Base-by-base conservation (phyloP, 345 rosid genomes). In the Luvunga scandens region DNA sequence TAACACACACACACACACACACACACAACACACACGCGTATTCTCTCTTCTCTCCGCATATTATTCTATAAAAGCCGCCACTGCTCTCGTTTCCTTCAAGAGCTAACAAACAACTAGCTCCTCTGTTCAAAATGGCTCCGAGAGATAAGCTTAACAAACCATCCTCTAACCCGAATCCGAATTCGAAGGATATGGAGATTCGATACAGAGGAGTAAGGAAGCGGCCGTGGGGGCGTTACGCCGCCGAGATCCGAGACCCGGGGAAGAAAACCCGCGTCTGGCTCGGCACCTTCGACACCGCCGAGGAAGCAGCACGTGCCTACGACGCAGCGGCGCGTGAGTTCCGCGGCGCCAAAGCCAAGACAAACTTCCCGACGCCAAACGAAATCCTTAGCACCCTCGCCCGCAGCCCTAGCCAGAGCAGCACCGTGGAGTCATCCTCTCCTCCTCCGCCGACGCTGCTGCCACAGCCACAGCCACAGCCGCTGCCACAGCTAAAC, bases 211-310 rank as follows among this genome's bases (percentile, higher is more conserved):
- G 98, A 73, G 98, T 95, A 5, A 81, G 98, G 73, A 93, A 91
- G 86, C 88, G 98, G 48, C 98, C 98, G 0, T 95, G 98, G 98
- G 98, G 98, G 10, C 92, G 94, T 13, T 95, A 93, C 72, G 98
- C 98, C 9, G 97, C 98, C 55, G 98, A 95, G 95, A 95, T 95
- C 87, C 90, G 98, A 14, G 98, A 95, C 85, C 98, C 98, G 0
- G 92, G 91, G 4, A 95, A 91, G 90, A 93, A 93, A 78, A 87
- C 95, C n/a, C 89, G 98, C 0, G 97, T 93, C 64, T 95, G 98
- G 98, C 92, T 95, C 6, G 98, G 98, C 7, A 93, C 98, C 22
- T 95, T 91, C 27, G 95, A 91, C 50, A 95, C 98, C 0, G 97
- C 98, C 0, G 97, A 89, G 50, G 95, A 95, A 39, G 98, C 98